Base-by-base conservation (phyloP, 352 stramenopile genomes). In the Aphanomyces astaci region DNA sequence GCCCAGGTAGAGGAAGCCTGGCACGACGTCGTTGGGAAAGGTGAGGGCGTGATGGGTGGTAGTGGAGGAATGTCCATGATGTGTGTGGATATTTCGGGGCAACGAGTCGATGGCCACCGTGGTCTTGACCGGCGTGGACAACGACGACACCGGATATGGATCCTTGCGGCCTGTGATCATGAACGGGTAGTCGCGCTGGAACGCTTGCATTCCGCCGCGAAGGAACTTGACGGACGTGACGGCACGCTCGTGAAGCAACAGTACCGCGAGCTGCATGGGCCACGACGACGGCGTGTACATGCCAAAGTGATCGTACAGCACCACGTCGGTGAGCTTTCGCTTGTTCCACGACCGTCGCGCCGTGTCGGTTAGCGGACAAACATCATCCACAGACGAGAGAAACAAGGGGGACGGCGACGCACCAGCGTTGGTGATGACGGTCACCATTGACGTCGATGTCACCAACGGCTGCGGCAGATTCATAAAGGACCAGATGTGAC, bases 11-110 rank as follows among this genome's bases (percentile, higher is more conserved):
- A 91, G 66, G 31, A 89, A 86, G 43, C 74, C 72, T 15, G 80
- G 72, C 46, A 87, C 28, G 63, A 91, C 83, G 46, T 91, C 82
- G 62, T 87, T 88, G n/a, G 82, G 82, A 43, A 87, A 91, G 25
- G 73, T 80, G 55, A 88, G 73, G 17, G 60, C n/a, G n/a, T n/a
- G n/a, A n/a, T n/a, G n/a, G n/a, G n/a, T n/a, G n/a, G n/a, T n/a
- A n/a, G n/a, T n/a, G n/a, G n/a, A n/a, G n/a, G n/a, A n/a, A n/a
- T n/a, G n/a, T n/a, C n/a, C n/a, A n/a, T 28, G 49, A n/a, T 39
- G 53, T n/a, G 19, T n/a, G n/a, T n/a, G n/a, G n/a, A n/a, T 9
- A 13, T 15, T 33, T 17, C 15, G 1, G 7, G 53, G 30, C 11
- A 30, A 22, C 27, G 27, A 28, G 2, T 19, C 19, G 39, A 55